Evolutionary conservation across 2,329 filamentous ascomycete species (phyloP), one percentile per base, ranked within the genome.

Genomic region (Nannizzia gypsea): DNA sequence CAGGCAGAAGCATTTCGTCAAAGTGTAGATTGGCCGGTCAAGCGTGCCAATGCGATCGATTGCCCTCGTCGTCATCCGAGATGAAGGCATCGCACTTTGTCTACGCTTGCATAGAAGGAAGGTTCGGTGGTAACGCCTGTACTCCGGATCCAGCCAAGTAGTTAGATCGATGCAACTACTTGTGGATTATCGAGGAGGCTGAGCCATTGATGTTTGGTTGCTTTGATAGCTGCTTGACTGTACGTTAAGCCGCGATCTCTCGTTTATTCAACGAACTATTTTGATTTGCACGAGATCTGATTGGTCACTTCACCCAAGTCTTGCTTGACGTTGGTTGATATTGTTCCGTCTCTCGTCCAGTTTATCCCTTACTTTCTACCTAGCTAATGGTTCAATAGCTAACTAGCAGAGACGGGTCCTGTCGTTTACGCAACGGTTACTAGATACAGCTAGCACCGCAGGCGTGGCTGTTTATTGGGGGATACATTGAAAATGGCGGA

Each of bases 1-100:
- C 6, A 73, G 63, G 56, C 74, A 67, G 66, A 83, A 85, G 2
- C 76, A 65, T 11, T 67, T 50, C 2, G 72, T 70, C 61, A 76
- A 66, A 57, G 69, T 69, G 48, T 54, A 54, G 26, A 54, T 36
- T 34, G 48, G 48, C 48, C 9, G 48, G 11, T 34, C 26, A 9
- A 54, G 48, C 11, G 9, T 15, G 26, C 48, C 15, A 26, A 34
- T 36, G 28, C 15, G n/a, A 13, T 31, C 48, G n/a, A 34, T 31
- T 17, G 48, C 15, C 24, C 24, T 31, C 26, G 48, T 31, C 26
- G 26, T 54, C 48, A 9, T 20, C 48, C 48, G 48, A 6, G 26
- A 3, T 36, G 26, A 11, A 8, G 28, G 15, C 48, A 34, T 31
- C 44, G 17, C 38, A 42, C 3, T 42, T 42, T n/a, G n/a, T 46